phyloP scores from a whole-genome alignment of 2,329 filamentous ascomycete species.

The Hypoxylon sp. region DNA sequence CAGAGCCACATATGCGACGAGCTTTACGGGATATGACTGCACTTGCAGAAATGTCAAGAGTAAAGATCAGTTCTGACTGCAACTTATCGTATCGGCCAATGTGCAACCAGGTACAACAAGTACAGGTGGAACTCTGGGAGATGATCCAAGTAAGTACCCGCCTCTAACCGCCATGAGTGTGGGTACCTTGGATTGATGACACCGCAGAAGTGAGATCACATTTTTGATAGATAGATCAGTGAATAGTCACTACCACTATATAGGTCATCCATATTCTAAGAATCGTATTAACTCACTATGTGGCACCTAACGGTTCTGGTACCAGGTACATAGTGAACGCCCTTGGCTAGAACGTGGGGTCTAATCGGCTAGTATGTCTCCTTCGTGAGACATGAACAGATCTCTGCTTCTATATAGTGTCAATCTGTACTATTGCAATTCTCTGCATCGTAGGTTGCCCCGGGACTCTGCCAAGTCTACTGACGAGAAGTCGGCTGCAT shows the following conservation, averaged over 20 bases:
- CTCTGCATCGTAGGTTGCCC: background rate
- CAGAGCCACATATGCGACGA: too few relatives aligned
- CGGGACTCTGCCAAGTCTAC: background rate
- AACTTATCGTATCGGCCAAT: slow-evolving; percentile 51
- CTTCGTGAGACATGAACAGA: background rate
- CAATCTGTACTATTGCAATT: background rate
- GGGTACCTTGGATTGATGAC: slow-evolving; percentile 50
- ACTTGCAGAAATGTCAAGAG: slow-evolving; percentile 49
- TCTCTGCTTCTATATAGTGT: background rate
- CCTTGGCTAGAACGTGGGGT: background rate
- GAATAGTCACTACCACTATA: slow-evolving; percentile 50
- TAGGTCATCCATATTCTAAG: background rate
- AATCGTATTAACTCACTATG: slow-evolving; percentile 54
- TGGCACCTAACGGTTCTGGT: background rate
- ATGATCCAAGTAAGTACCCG: slow-evolving; percentile 49
- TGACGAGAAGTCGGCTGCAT: background rate
- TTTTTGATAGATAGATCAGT: slow-evolving; percentile 34
- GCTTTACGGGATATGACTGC: slow-evolving; percentile 52
- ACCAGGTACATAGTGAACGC: background rate
- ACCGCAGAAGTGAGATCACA: slow-evolving; percentile 53
- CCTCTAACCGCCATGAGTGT: slow-evolving; percentile 52
- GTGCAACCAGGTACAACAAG: slow-evolving; percentile 50
- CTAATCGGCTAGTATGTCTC: background rate
- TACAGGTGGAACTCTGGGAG: slow-evolving; percentile 51
- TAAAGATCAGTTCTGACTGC: slow-evolving; percentile 42